Conservation (phyloP, 2,329 filamentous ascomycete species). For the Aspergillus sp. region DNA sequence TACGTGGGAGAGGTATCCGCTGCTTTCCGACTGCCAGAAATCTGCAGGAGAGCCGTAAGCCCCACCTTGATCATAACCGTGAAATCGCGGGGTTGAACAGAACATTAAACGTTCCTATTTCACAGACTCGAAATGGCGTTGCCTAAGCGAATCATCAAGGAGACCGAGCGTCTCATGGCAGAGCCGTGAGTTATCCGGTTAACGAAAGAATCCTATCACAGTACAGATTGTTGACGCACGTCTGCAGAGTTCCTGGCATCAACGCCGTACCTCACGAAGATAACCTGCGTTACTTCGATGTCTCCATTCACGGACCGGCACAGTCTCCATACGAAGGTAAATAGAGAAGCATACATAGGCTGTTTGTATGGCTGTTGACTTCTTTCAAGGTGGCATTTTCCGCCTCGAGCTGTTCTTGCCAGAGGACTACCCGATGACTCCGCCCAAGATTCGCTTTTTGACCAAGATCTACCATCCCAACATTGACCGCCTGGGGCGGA, state of each 20-base stretch:
- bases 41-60: slow-evolving; percentile 1
- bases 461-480: slow-evolving; percentile 99
- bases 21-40: neutral
- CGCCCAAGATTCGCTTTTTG: slow-evolving; percentile 95
- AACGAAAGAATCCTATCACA: neutral
- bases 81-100: slow-evolving; percentile 19
- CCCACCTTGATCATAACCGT: slow-evolving; percentile 11
- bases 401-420: slow-evolving; percentile 96
- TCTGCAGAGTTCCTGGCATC: slow-evolving; percentile 83
- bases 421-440: slow-evolving; percentile 98
- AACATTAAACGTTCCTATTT: slow-evolving; percentile 21
- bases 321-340: slow-evolving; percentile 93
- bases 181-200: slow-evolving; percentile 72
- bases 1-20: neutral
- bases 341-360: neutral
- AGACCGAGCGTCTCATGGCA: slow-evolving; percentile 94
- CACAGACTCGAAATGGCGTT: slow-evolving; percentile 60
- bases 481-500: slow-evolving; percentile 94
- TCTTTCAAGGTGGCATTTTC: slow-evolving; percentile 72
- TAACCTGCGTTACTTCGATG: slow-evolving; percentile 97
- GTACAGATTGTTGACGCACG: slow-evolving; percentile 12
- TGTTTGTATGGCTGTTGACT: slow-evolving; percentile 7
- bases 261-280: slow-evolving; percentile 95
- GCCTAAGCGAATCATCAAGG: slow-evolving; percentile 96
- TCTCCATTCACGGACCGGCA: slow-evolving; percentile 88